Conservation (phyloP, 441 rosid genomes). For the Populus trichocarpa region DNA sequence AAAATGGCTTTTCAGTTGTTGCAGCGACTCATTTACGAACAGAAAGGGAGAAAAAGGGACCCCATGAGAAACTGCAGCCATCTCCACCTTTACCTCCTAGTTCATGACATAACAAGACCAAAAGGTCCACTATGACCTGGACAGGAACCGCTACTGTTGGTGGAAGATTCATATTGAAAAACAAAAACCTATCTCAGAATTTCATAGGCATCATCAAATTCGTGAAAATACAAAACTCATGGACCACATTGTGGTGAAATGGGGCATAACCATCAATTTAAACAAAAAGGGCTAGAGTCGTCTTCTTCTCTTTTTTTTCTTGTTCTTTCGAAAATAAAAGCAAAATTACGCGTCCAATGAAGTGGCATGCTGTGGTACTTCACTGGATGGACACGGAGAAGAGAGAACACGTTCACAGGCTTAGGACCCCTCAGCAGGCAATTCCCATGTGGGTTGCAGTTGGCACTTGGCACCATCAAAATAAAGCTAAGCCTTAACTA, state of each 20-base stretch:
- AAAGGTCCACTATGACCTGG: slow-evolving; percentile 22
- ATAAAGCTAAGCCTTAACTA: slow-evolving; percentile 14
- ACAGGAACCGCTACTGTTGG: background rate
- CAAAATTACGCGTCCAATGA: background rate
- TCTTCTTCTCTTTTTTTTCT: too few relatives aligned
- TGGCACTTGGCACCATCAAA: slow-evolving; percentile 22
- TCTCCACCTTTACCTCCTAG: slow-evolving; percentile 6
- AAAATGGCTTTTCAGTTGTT: slow-evolving; percentile 17
- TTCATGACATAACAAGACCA: slow-evolving; percentile 12
- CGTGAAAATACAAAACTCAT: background rate
- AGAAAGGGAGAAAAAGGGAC: slow-evolving; percentile 7
- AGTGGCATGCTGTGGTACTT: background rate
- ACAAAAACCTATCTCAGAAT: background rate
- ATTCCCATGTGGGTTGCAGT: slow-evolving; percentile 32
- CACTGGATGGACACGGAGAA: slow-evolving; percentile 1
- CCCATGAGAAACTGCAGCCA: slow-evolving; percentile 16
- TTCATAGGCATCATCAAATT: background rate
- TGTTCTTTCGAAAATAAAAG: background rate
- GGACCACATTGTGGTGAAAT: background rate
- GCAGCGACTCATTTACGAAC: slow-evolving; percentile 6
- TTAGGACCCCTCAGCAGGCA: slow-evolving; percentile 17
- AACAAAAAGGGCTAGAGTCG: background rate
- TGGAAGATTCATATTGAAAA: slow-evolving; percentile 9
- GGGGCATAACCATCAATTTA: background rate
- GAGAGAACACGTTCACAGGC: background rate